phyloP scores from a whole-genome alignment of 2,329 filamentous ascomycete species.

The Aspergillus proliferans region DNA sequence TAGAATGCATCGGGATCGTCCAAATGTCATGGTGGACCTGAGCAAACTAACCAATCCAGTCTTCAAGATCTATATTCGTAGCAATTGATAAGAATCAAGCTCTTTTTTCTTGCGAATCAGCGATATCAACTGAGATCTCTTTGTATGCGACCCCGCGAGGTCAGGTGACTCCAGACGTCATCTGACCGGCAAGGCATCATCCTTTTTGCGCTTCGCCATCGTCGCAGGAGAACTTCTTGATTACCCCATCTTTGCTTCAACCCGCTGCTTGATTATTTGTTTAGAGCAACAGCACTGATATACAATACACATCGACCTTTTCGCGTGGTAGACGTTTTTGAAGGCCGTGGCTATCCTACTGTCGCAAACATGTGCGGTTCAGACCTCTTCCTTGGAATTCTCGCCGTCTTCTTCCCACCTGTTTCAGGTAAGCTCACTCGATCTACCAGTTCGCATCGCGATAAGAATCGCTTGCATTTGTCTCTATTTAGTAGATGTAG shows the following conservation, averaged over 20 bases:
- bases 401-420: slow-evolving; percentile 57
- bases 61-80: too few species aligned
- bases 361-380: slow-evolving; percentile 49
- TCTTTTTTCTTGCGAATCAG: too few species aligned
- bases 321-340: neutral
- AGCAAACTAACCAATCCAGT: too few species aligned
- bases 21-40: too few species aligned
- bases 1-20: too few species aligned
- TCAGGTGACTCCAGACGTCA: slow-evolving; percentile 13
- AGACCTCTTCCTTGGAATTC: slow-evolving; percentile 55
- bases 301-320: neutral
- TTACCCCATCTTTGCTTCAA: neutral
- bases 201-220: slow-evolving; percentile 3
- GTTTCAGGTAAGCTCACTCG: slow-evolving; percentile 44
- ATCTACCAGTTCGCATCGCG: neutral
- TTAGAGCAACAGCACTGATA: neutral
- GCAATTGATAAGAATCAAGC: too few species aligned
- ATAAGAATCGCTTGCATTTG: neutral
- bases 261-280: neutral
- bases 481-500: neutral
- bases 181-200: slow-evolving; percentile 5
- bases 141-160: neutral
- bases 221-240: slow-evolving; percentile 1
- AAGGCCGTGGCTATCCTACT: slow-evolving; percentile 4
- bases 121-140: neutral